Evolutionary conservation across 345 rosid species (phyloP).

Genomic region (Brassica cretica): DNA sequence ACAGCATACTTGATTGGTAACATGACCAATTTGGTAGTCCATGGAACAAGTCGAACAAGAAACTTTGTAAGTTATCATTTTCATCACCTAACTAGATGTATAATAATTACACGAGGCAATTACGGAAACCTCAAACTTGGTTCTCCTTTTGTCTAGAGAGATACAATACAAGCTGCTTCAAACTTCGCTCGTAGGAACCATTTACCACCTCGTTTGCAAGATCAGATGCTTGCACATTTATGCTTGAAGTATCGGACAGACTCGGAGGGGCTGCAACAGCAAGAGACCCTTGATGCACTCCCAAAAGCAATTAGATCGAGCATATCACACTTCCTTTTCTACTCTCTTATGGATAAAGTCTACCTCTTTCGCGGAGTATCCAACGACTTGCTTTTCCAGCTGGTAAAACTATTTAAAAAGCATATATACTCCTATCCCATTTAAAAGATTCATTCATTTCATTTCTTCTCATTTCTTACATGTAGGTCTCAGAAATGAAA

Average conservation of each 20-base stretch:
- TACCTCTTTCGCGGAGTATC: conserved; percentile 73
- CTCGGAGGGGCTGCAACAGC: conserved; percentile 77
- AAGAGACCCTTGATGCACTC: conserved; percentile 70
- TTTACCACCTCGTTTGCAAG: conserved; percentile 60
- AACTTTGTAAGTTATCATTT: conserved; percentile 61
- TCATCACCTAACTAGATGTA: background rate
- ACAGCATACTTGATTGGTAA: conserved; percentile 92
- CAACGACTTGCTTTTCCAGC: conserved; percentile 70
- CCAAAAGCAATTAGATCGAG: conserved; percentile 81
- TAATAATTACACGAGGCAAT: background rate
- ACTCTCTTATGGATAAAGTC: conserved; percentile 59
- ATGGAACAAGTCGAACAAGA: conserved; percentile 91
- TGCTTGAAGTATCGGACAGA: conserved; percentile 70
- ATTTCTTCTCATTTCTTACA: background rate
- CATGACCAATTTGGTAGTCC: conserved; percentile 98
- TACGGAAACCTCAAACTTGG: background rate
- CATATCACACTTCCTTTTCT: conserved; percentile 71
- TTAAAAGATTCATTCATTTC: background rate
- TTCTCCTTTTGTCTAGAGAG: conserved; percentile 47
- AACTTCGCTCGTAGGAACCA: conserved; percentile 68
- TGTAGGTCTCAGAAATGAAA: conserved; percentile 79
- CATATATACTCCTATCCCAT: conserved; percentile 17
- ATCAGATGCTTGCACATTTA: conserved; percentile 82
- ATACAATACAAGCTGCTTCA: conserved; percentile 72
- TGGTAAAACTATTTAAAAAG: conserved; percentile 46